Evolutionary conservation across 2,329 filamentous ascomycete genomes (phyloP).

Genomic region (Ophiostoma quercus): DNA sequence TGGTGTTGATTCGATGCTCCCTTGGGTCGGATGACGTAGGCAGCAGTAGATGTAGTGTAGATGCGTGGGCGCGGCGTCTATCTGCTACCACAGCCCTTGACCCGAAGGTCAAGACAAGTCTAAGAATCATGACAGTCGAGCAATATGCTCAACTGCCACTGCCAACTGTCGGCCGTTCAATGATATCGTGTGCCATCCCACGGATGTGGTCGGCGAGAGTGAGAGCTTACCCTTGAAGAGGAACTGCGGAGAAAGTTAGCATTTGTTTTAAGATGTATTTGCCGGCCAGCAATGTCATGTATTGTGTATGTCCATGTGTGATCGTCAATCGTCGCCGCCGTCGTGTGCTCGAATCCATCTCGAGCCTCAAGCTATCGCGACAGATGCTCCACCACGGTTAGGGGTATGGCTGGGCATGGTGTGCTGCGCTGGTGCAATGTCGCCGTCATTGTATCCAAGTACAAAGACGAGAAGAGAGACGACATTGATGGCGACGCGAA

Average conservation of each 20-base stretch:
- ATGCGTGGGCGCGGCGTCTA: neutral
- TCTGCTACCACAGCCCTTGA: no score
- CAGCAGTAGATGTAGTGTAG: neutral
- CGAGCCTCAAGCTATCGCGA: conserved; percentile 1
- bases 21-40: conserved; percentile 5
- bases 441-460: neutral
- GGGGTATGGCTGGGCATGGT: conserved; percentile 16
- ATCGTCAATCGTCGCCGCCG: neutral
- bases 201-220: conserved; percentile 7
- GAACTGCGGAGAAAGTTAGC: conserved; percentile 56
- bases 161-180: neutral
- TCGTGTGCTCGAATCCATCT: neutral
- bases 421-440: neutral
- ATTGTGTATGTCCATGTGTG: neutral
- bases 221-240: conserved; percentile 83
- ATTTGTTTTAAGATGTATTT: conserved; percentile 3
- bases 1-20: neutral
- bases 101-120: no score
- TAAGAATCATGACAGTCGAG: no score
- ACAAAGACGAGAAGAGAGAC: neutral
- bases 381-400: conserved; percentile 10
- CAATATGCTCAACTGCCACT: neutral
- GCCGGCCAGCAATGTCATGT: neutral
- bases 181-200: neutral
- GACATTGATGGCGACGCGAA: neutral